Base-by-base conservation (phyloP, 2,329 filamentous ascomycete species). In the Botrytis aclada region DNA sequence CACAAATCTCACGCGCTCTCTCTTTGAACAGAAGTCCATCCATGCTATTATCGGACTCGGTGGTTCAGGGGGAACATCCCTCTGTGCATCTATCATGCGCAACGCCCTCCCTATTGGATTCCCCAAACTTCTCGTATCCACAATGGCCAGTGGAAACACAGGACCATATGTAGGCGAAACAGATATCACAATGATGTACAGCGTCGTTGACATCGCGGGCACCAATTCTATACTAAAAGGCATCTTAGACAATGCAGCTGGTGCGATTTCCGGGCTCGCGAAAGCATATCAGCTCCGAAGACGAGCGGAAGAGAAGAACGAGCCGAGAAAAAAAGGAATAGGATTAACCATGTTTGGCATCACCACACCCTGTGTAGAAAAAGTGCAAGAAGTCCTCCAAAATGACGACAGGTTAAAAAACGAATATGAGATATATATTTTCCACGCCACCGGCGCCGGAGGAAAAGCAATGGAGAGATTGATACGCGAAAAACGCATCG, bases 341-440 rank as follows among this genome's bases (percentile, higher is more conserved):
- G 91, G 86, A 0, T 86, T 93, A 37, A 92, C 90, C 3, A 93
- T 93, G 91, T 93, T 93, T 78, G 91, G 91, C 3, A 90, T 93
- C 10, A 93, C 91, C 0, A 93, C 90, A 0, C 89, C 90, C 0
- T 88, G 86, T 18, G 90, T 90, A 0, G 86, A 90, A 64, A 81
- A 80, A 1, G 86, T 90, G 2, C 84, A 89, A 0, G 76, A 80
- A 1, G 80, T 86, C 63, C 83, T 92, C 0, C 25, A 32, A 16
- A 25, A 32, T 1, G 9, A 29, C 1, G 84, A 80, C 1, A 80
- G 81, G 3, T 16, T 56, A 29, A 56, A 32, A 32, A 81, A 84
- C 70, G 78, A 79, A 3, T 84, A 87, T 67, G 90, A 92, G 76
- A 84, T 87, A 3, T 90, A 88, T 75, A 84, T 92, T 3, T 93